A percentile compares a stretch with the other conserved stretches of the same genome.
phyloP scores from a whole-genome alignment of 2,329 filamentous ascomycete species.

The Hypomyces rosellus region DNA sequence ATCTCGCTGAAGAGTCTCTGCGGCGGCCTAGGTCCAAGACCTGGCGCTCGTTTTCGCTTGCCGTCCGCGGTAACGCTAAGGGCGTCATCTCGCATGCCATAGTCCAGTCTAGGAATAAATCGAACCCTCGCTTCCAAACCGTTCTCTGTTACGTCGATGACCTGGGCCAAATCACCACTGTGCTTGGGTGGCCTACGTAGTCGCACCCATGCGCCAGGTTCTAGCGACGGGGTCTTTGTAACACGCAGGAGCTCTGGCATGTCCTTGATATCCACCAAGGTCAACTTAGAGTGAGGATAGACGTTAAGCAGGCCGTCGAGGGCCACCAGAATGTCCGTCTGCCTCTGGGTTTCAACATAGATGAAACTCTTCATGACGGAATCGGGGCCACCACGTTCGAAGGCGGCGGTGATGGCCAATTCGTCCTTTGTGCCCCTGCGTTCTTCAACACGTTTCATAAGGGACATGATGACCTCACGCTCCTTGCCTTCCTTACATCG shows the following conservation, averaged over 20 bases:
- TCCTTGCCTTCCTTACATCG: conserved; percentile 95
- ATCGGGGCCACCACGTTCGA: conserved; percentile 75
- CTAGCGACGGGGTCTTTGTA: conserved; percentile 75
- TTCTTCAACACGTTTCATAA: conserved; percentile 86
- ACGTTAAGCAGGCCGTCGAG: conserved; percentile 82
- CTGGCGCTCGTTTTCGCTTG: conserved; percentile 72
- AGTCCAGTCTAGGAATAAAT: conserved; percentile 86
- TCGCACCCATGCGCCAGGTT: conserved; percentile 87
- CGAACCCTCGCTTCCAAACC: conserved; percentile 82
- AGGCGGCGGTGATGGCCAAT: conserved; percentile 79
- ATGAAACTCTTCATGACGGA: conserved; percentile 87
- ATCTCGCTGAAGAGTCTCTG: conserved; percentile 88
- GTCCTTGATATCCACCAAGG: conserved; percentile 90
- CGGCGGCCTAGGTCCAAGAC: conserved; percentile 64
- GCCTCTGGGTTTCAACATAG: conserved; percentile 85
- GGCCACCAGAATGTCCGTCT: conserved; percentile 77
- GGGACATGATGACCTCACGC: conserved; percentile 77
- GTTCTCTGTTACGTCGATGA: conserved; percentile 88
- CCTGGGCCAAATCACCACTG: conserved; percentile 81
- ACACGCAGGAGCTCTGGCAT: conserved; percentile 95
- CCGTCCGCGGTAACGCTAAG: conserved; percentile 45
- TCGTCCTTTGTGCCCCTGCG: conserved; percentile 70
- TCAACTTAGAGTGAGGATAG: conserved; percentile 80
- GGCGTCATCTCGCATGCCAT: conserved; percentile 76
- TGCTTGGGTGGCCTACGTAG: conserved; percentile 76